Conservation (phyloP, 2,329 filamentous ascomycete species). For the Hypoxylon rubiginosum region DNA sequence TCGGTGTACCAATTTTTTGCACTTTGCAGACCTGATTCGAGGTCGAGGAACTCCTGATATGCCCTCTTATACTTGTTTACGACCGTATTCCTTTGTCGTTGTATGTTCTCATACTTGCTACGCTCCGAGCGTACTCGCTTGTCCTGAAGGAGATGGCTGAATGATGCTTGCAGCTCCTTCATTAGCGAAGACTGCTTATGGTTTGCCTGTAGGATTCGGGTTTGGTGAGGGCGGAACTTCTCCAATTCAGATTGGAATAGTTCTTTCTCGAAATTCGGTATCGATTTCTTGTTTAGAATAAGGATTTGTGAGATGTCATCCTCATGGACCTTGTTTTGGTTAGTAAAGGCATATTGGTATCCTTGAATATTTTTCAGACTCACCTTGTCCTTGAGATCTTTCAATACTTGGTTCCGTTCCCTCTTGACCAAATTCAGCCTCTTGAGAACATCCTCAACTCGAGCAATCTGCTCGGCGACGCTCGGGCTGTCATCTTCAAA, state of each 20-base stretch:
- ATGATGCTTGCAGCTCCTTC: slow-evolving; percentile 91
- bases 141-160: slow-evolving; percentile 90
- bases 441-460: slow-evolving; percentile 90
- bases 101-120: slow-evolving; percentile 92
- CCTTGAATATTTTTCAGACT: slow-evolving; percentile 41
- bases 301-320: slow-evolving; percentile 98
- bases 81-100: slow-evolving; percentile 83
- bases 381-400: slow-evolving; percentile 98
- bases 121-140: slow-evolving; percentile 94
- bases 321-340: slow-evolving; percentile 79
- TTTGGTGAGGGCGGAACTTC: slow-evolving; percentile 95
- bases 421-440: slow-evolving; percentile 93
- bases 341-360: slow-evolving; percentile 41
- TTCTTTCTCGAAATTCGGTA: slow-evolving; percentile 90
- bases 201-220: slow-evolving; percentile 88
- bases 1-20: slow-evolving; percentile 95
- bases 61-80: slow-evolving; percentile 90
- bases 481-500: slow-evolving; percentile 85
- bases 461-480: slow-evolving; percentile 89
- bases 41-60: slow-evolving; percentile 91
- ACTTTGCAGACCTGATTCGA: slow-evolving; percentile 85
- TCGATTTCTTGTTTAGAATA: slow-evolving; percentile 97
- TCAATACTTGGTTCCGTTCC: slow-evolving; percentile 90
- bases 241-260: slow-evolving; percentile 97
- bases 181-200: slow-evolving; percentile 95